Evolutionary conservation across 306 rosid genomes (phyloP), one percentile per base, ranked within the genome.

Genomic region (Trifolium repens): DNA sequence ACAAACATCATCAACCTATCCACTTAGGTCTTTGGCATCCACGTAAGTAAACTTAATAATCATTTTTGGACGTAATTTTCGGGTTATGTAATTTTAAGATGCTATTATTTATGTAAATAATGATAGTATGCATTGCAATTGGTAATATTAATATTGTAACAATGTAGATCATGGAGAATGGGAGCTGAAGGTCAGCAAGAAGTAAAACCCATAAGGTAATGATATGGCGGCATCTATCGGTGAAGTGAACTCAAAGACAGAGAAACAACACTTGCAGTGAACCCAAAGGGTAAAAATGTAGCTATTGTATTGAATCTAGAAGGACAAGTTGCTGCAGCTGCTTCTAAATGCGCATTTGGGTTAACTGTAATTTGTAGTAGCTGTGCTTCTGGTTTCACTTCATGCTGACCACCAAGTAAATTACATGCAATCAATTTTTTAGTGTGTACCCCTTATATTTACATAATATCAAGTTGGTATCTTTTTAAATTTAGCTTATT

Each of bases 1-100:
- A 83, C 71, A 27, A 27, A 50, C 49, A 57, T 49, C 55, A 47
- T 49, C 55, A 47, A 39, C 42, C 5, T 67, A 53, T 60, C 62
- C 61, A 39, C 67, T 40, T 8, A 6, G 53, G 61, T 40, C 49
- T 19, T 64, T n/a, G 26, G 34, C 35, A 17, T 67, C 66, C 54
- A 44, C 17, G 9, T 42, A 27, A 58, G 50, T 32, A 39, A 39
- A 9, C 42, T 39, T 39, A 7, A 39, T 7, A 39, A 1, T 39
- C 42, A 39, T 39, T 39, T 35, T 35, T 35, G 1, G 39, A 5
- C 8, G 7, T 5, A 35, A 7, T 35, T 35, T 35, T 35, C 39
- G 1, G 39, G 8, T 35, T 35, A 35, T 7, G 7, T 5, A 35
- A 35, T 35, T 35, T 35, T 5, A 35, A 5, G 39, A 35, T 35